phyloP scores from a whole-genome alignment of 345 rosid species.

The Hibiscus trionum region DNA sequence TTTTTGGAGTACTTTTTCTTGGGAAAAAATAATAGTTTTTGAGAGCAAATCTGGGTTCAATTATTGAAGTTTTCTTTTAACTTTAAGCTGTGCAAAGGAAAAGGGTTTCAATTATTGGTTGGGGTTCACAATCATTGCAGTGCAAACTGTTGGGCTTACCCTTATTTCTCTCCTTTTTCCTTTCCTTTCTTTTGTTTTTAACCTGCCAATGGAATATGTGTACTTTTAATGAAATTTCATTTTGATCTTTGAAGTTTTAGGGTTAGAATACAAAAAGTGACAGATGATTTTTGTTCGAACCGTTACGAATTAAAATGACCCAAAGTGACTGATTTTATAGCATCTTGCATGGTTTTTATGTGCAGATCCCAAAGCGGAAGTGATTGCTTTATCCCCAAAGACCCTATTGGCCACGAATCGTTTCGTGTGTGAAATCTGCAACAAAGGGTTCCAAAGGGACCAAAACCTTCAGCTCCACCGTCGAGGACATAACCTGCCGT shows the following conservation, averaged over 20 bases:
- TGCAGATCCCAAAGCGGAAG: slow-evolving; percentile 35
- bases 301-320: no score
- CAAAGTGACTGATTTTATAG: no score
- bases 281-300: no score
- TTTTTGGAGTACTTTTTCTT: neutral
- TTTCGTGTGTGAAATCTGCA: slow-evolving; percentile 33
- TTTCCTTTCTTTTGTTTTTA: neutral
- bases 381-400: slow-evolving; percentile 32
- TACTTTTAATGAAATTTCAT: neutral
- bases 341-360: neutral
- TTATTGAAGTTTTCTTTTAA: slow-evolving; percentile 15
- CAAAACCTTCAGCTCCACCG: slow-evolving; percentile 37
- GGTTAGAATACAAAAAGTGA: no score
- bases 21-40: neutral
- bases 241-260: no score
- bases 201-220: slow-evolving; percentile 1
- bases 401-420: slow-evolving; percentile 30
- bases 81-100: slow-evolving; percentile 15
- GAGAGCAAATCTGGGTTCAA: slow-evolving; percentile 16
- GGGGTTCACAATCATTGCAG: slow-evolving; percentile 39
- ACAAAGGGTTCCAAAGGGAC: slow-evolving; percentile 40
- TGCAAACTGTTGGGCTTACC: slow-evolving; percentile 20
- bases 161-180: neutral
- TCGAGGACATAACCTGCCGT: slow-evolving; percentile 34
- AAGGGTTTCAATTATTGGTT: slow-evolving; percentile 38